Percentiles rank a stretch among this genome's conserved stretches.
These are phyloP conservation scores for Dysphania ambrosioides DNA, from an alignment of 148 eudicot species.

Conservation along the genomic window DNA sequence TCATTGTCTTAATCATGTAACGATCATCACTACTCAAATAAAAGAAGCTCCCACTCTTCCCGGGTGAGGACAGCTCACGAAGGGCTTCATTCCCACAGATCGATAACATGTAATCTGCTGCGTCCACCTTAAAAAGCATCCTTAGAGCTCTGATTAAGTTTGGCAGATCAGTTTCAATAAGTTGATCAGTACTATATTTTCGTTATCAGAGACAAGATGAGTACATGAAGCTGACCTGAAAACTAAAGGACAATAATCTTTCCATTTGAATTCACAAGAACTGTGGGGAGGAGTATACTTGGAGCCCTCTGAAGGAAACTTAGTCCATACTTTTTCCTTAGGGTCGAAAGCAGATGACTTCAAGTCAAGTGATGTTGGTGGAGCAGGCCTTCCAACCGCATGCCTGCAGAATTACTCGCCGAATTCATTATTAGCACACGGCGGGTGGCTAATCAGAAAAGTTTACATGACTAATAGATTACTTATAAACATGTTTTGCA, in stretches of 20 bases:
- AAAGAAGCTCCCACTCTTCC: slow-evolving; percentile 97
- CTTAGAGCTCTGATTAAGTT: slow-evolving; percentile 57
- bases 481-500: neutral
- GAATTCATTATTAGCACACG: neutral
- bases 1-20: slow-evolving; percentile 97
- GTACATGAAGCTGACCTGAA: slow-evolving; percentile 56
- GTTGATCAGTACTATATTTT: too few species aligned
- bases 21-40: slow-evolving; percentile 90
- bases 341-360: slow-evolving; percentile 90
- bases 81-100: slow-evolving; percentile 96
- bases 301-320: slow-evolving; percentile 91
- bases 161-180: neutral
- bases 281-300: slow-evolving; percentile 87
- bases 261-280: slow-evolving; percentile 89
- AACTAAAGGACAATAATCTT: slow-evolving; percentile 93
- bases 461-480: neutral
- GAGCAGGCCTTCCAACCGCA: slow-evolving; percentile 91
- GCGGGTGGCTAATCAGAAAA: neutral
- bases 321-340: slow-evolving; percentile 91
- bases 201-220: neutral
- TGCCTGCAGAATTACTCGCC: slow-evolving; percentile 47
- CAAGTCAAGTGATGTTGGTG: slow-evolving; percentile 69
- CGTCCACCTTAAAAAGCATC: slow-evolving; percentile 92
- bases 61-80: slow-evolving; percentile 89
- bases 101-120: slow-evolving; percentile 96